These are phyloP conservation scores for Sungouiozyma ichnusensis DNA, from an alignment of 805 yeast species.

Conservation along the genomic window DNA sequence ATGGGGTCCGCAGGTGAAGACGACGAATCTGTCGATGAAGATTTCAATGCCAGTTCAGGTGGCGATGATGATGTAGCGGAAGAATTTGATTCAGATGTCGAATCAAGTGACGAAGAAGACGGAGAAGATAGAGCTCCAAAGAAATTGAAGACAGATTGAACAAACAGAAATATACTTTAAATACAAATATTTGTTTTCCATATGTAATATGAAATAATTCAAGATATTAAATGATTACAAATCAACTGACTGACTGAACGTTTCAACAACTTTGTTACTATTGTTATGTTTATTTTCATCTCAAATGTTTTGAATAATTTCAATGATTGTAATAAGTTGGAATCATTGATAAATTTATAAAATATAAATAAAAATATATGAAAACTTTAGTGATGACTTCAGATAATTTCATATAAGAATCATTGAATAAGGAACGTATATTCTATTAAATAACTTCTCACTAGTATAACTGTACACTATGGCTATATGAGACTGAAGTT, in stretches of 20 bases:
- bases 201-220: not conserved
- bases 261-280: no score
- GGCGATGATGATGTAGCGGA: constrained; percentile 66
- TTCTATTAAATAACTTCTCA: not conserved
- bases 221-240: no score
- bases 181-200: not conserved
- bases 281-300: no score
- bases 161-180: not conserved
- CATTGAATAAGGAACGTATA: no score
- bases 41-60: constrained; percentile 46
- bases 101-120: constrained; percentile 23
- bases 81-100: constrained; percentile 65
- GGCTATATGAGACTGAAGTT: not conserved
- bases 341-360: no score
- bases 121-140: constrained; percentile 30
- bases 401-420: no score
- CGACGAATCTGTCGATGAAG: constrained; percentile 76
- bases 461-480: not conserved
- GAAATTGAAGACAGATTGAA: constrained; percentile 27
- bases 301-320: no score
- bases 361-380: no score
- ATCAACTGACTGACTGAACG: no score
- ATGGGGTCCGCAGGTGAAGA: constrained; percentile 73
- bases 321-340: no score
- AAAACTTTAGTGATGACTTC: no score